These are phyloP conservation scores for Hericium coralloides DNA, from an alignment of 768 basidiomycete genomes.

Conservation along the genomic window DNA sequence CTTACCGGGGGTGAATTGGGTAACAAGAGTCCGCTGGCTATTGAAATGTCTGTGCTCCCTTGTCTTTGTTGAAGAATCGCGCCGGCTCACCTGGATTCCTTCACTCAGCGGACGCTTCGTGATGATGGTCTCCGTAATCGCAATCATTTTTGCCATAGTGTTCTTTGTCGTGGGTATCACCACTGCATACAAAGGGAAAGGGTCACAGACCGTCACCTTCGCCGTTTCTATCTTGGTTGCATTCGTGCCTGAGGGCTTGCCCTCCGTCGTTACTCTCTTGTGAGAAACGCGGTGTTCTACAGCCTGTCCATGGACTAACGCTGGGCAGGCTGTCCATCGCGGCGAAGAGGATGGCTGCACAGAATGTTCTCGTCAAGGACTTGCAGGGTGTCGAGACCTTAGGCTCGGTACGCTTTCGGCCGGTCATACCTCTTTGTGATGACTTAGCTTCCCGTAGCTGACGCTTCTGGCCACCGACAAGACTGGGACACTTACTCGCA, in stretches of 20 bases:
- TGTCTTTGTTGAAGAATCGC: conserved; percentile 4
- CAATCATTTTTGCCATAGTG: conserved; percentile 50
- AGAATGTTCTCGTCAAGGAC: conserved; percentile 67
- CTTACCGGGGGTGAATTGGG: conserved; percentile 57
- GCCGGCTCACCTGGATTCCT: background rate
- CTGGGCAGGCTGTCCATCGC: conserved; percentile 44
- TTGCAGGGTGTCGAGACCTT: conserved; percentile 67
- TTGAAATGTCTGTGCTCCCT: conserved; percentile 45
- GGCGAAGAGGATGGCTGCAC: conserved; percentile 61
- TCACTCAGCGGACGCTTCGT: conserved; percentile 56
- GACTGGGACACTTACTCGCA: conserved; percentile 61
- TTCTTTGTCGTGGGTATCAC: conserved; percentile 61
- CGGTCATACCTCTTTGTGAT: background rate
- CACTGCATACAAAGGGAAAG: conserved; percentile 56
- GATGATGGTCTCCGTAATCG: conserved; percentile 50
- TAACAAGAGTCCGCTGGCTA: conserved; percentile 55
- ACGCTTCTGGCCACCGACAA: conserved; percentile 66
- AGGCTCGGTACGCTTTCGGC: conserved; percentile 28
- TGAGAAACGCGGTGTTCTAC: conserved; percentile 8
- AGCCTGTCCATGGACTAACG: background rate
- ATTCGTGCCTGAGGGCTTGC: conserved; percentile 54
- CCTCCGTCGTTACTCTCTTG: conserved; percentile 58
- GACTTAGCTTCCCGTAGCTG: conserved; percentile 27
- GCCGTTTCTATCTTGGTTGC: conserved; percentile 54
- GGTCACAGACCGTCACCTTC: conserved; percentile 51